Percentiles rank a stretch among this genome's conserved stretches.
These are phyloP conservation scores for Mayamaea pseudoterrestris DNA, from an alignment of 108 stramenopile genomes.

Conservation along the genomic window DNA sequence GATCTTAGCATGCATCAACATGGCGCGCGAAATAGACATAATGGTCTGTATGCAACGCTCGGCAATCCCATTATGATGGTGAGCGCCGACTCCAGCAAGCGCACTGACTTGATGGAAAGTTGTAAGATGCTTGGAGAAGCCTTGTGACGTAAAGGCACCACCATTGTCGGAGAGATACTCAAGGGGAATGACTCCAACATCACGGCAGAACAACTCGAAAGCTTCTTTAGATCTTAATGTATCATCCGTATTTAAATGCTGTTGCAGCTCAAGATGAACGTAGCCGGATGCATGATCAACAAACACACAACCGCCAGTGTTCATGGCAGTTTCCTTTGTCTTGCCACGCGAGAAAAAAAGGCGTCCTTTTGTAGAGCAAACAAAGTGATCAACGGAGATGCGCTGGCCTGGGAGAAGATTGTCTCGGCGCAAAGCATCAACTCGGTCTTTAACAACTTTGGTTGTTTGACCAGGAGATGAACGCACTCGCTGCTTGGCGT, in stretches of 20 bases:
- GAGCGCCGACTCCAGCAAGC: conserved; percentile 1
- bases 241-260: background rate
- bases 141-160: conserved; percentile 9
- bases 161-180: conserved; percentile 13
- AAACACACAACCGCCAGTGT: conserved; percentile 3
- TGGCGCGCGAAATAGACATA: conserved; percentile 17
- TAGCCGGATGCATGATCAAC: background rate
- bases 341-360: background rate
- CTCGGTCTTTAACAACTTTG: background rate
- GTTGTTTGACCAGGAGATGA: conserved; percentile 1
- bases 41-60: conserved; percentile 21
- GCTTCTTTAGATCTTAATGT: background rate
- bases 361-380: background rate
- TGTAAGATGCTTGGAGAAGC: background rate
- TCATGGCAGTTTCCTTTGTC: background rate
- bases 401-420: conserved; percentile 3
- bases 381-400: conserved; percentile 4
- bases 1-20: conserved; percentile 27
- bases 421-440: conserved; percentile 1
- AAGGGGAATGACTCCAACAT: conserved; percentile 5
- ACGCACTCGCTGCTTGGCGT: conserved; percentile 10
- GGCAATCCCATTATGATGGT: conserved; percentile 22
- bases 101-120: background rate
- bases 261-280: conserved; percentile 1
- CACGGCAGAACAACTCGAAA: conserved; percentile 5